A percentile compares a stretch with the other conserved stretches of the same genome.
These are phyloP conservation scores for Dunaliella primolecta DNA, from an alignment of 139 green algal genomes.

Conservation along the genomic window DNA sequence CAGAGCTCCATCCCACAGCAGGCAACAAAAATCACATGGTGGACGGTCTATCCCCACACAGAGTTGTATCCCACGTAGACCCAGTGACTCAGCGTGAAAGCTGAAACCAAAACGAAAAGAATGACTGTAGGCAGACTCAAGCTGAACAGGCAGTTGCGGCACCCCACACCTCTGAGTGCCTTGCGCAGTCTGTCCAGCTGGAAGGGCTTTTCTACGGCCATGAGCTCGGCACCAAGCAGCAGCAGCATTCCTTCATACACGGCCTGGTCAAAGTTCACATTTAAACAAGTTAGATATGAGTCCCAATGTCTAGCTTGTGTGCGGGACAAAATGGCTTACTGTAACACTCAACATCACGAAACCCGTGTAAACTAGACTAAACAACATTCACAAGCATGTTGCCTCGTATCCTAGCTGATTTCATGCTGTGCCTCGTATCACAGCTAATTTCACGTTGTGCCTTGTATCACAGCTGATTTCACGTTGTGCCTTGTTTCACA, in stretches of 20 bases:
- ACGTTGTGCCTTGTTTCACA: too few species aligned
- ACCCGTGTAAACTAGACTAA: too few species aligned
- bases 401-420: too few species aligned
- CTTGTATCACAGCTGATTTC: too few species aligned
- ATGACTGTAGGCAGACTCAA: too few species aligned
- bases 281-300: not conserved
- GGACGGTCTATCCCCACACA: not conserved
- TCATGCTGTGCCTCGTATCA: too few species aligned
- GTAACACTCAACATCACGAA: too few species aligned
- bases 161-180: constrained; percentile 30
- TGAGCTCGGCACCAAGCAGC: constrained; percentile 22
- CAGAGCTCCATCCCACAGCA: not conserved
- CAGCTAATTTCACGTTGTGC: too few species aligned
- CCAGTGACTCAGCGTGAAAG: not conserved
- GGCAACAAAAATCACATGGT: not conserved
- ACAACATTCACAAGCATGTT: too few species aligned
- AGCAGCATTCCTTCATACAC: constrained; percentile 32
- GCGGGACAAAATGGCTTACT: too few species aligned
- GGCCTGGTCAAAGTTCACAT: not conserved
- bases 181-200: constrained; percentile 24
- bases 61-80: not conserved
- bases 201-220: constrained; percentile 9
- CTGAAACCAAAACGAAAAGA: not conserved
- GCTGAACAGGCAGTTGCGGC: too few species aligned
- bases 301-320: too few species aligned